Evolutionary conservation across 805 yeast species (phyloP), one percentile per base, ranked within the genome.

Genomic region (Suhomyces canberraensis): DNA sequence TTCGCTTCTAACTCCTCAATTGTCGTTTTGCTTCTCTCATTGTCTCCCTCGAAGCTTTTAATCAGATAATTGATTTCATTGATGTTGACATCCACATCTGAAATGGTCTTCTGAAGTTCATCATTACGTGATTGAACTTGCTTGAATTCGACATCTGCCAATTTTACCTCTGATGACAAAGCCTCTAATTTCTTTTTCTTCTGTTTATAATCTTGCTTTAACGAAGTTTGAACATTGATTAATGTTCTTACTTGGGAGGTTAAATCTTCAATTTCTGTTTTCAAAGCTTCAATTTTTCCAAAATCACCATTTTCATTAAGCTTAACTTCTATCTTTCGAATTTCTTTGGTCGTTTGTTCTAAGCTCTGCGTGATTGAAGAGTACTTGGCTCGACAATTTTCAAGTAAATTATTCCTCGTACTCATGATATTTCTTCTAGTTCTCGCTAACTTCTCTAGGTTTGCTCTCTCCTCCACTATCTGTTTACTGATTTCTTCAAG

Each of bases 261-360:
- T 41, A 49, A 44, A 7, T 46, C 62, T 14, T 52, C 58, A 20
- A 54, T 58, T 38, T 68, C 66, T 9, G 57, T 58, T 16, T 58
- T 47, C 15, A 67, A 55, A 61, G 50, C 45, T 13, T 64, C 71
- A 15, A 72, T 56, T 32, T 54, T 66, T 4, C 73, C 71, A 14
- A 67, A 63, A 36, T 69, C 72, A 7, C 67, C 70, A 35, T 69
- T 61, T 15, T 75, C 79, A 14, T 58, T 63, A 13, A 78, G 47
- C 35, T 66, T 65, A 25, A 60, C 54, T 25, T 60, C 62, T 3
- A 70, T 42, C 20, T 64, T 39, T 41, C 40, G 33, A 33, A 30
- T 41, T 46, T 47, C 41, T 39, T 38, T 34, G 41, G 30, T 36
- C 39, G 39, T 33, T 36, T 3, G 32, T 16, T 31, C 49, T 35